These are phyloP conservation scores for Hymenoscyphus fructigenus DNA, from an alignment of 2,329 filamentous ascomycete species.

Conservation along the genomic window DNA sequence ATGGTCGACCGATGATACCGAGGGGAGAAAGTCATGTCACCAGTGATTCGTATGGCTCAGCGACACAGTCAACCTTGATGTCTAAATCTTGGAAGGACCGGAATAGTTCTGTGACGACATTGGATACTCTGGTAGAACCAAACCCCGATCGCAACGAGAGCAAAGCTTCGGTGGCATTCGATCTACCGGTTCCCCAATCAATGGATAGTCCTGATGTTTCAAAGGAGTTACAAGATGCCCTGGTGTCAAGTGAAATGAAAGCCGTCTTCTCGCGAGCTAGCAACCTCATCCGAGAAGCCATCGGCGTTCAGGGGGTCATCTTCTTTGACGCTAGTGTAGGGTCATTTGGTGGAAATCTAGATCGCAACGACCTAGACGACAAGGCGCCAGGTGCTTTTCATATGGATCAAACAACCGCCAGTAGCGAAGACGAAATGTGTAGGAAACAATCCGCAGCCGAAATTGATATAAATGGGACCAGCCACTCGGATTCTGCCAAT, in stretches of 20 bases:
- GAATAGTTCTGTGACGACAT: conserved; percentile 29
- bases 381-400: conserved; percentile 31
- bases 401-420: conserved; percentile 22
- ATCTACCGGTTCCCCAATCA: conserved; percentile 21
- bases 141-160: conserved; percentile 21
- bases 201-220: conserved; percentile 16
- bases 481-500: conserved; percentile 4
- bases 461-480: conserved; percentile 10
- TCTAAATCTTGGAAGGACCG: conserved; percentile 25
- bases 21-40: conserved; percentile 19
- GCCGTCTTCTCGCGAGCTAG: conserved; percentile 32
- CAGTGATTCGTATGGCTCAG: conserved; percentile 16
- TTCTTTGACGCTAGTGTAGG: conserved; percentile 35
- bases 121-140: conserved; percentile 21
- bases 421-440: conserved; percentile 32
- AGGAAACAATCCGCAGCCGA: conserved; percentile 21
- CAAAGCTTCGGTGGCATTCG: conserved; percentile 27
- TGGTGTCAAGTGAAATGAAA: conserved; percentile 32
- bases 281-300: conserved; percentile 36
- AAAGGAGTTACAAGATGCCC: conserved; percentile 29
- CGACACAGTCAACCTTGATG: conserved; percentile 18
- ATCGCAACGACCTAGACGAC: conserved; percentile 26
- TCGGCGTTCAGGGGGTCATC: conserved; percentile 33
- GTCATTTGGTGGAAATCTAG: conserved; percentile 31
- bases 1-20: conserved; percentile 23